Evolutionary conservation across 1,139 yeast genomes (phyloP).

Genomic region (Meyerozyma elateridarum): DNA sequence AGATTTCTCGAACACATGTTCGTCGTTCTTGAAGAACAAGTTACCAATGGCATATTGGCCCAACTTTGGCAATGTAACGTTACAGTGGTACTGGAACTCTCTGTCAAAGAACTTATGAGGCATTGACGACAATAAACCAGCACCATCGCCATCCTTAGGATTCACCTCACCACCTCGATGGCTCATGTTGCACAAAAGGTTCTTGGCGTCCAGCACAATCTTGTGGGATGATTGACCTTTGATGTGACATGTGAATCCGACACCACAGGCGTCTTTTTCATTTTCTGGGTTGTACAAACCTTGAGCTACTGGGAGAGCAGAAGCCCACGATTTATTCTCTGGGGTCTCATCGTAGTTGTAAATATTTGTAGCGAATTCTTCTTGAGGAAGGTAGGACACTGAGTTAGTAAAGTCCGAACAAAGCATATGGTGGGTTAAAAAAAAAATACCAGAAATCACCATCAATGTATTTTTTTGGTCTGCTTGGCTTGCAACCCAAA

Average conservation of each 20-base stretch:
- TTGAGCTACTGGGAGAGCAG: slow-evolving; percentile 76
- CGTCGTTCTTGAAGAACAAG: slow-evolving; percentile 82
- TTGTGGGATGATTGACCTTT: slow-evolving; percentile 86
- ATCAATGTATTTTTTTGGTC: no score
- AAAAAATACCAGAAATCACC: no score
- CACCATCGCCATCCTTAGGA: slow-evolving; percentile 98
- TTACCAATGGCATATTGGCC: slow-evolving; percentile 97
- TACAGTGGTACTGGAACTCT: slow-evolving; percentile 69
- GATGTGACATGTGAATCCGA: slow-evolving; percentile 93
- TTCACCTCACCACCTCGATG: slow-evolving; percentile 98
- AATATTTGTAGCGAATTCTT: slow-evolving; percentile 36
- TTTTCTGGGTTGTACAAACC: slow-evolving; percentile 92
- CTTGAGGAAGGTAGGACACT: slow-evolving; percentile 35
- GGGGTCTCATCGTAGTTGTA: slow-evolving; percentile 73
- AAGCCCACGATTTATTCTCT: slow-evolving; percentile 87
- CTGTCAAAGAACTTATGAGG: slow-evolving; percentile 84
- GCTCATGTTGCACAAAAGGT: slow-evolving; percentile 91
- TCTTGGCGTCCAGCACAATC: slow-evolving; percentile 86
- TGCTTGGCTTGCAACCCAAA: no score
- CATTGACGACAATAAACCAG: slow-evolving; percentile 90
- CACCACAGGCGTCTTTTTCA: slow-evolving; percentile 98
- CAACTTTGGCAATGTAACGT: slow-evolving; percentile 58
- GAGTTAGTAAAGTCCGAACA: background rate
- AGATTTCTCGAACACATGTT: slow-evolving; percentile 59
- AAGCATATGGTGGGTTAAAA: background rate